These are phyloP conservation scores for Strobilomyces dryophilus DNA, from an alignment of 768 basidiomycete genomes.

Conservation along the genomic window DNA sequence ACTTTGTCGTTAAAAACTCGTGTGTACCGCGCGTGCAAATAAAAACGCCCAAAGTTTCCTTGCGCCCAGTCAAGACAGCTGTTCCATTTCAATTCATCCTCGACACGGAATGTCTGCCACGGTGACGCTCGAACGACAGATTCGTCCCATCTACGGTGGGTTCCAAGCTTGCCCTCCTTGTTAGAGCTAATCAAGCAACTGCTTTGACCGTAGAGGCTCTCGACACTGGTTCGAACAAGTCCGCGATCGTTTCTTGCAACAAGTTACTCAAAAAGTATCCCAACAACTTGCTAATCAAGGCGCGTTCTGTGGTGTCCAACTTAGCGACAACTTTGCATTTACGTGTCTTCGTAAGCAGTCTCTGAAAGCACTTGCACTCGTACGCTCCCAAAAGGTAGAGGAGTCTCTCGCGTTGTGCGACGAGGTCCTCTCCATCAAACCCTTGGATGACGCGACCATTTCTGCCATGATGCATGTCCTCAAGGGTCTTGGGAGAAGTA, in stretches of 20 bases:
- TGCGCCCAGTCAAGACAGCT: not conserved
- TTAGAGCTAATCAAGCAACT: slow-evolving; percentile 1
- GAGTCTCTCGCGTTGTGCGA: slow-evolving; percentile 77
- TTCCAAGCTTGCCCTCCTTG: not conserved
- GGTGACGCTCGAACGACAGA: slow-evolving; percentile 70
- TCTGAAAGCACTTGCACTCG: slow-evolving; percentile 79
- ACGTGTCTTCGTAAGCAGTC: slow-evolving; percentile 43
- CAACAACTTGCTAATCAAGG: slow-evolving; percentile 69
- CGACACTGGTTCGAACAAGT: slow-evolving; percentile 83
- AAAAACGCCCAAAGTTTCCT: not conserved
- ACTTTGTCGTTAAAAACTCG: slow-evolving; percentile 25
- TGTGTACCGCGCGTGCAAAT: slow-evolving; percentile 4
- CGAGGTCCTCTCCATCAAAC: slow-evolving; percentile 70
- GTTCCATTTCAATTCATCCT: not conserved
- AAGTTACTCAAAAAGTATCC: slow-evolving; percentile 86
- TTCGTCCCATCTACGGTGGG: slow-evolving; percentile 82
- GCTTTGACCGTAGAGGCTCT: slow-evolving; percentile 58
- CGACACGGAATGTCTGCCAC: slow-evolving; percentile 41
- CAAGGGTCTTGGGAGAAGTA: slow-evolving; percentile 68
- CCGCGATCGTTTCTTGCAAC: slow-evolving; percentile 80
- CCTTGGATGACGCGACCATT: slow-evolving; percentile 68
- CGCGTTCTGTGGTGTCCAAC: slow-evolving; percentile 15
- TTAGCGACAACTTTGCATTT: not conserved
- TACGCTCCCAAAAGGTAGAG: slow-evolving; percentile 82
- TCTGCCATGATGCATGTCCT: slow-evolving; percentile 83